phyloP scores from a whole-genome alignment of 2,329 filamentous ascomycete genomes.

The Leptodontidium sp. region DNA sequence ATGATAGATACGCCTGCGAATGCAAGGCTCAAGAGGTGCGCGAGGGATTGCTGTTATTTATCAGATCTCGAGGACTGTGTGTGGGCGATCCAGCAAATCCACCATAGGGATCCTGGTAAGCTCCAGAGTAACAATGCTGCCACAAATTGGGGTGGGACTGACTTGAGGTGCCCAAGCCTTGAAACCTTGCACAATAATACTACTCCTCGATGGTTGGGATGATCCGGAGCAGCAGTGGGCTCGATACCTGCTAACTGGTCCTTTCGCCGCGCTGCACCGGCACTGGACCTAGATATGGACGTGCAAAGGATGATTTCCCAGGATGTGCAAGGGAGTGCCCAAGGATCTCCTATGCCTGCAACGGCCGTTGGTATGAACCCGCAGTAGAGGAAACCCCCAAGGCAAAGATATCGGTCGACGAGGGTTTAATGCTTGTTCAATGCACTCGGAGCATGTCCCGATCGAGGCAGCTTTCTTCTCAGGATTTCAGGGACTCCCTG shows the following conservation, averaged over 20 bases:
- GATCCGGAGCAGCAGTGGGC: conserved; percentile 40
- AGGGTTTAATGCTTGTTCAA: conserved; percentile 44
- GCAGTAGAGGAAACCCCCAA: conserved; percentile 39
- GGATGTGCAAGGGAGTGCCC: conserved; percentile 35
- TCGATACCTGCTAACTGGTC: conserved; percentile 38
- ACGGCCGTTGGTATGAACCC: conserved; percentile 42
- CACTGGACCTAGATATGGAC: conserved; percentile 41
- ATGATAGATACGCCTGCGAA: conserved; percentile 45
- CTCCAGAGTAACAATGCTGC: conserved; percentile 57
- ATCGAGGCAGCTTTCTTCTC: conserved; percentile 41
- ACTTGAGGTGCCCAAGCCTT: conserved; percentile 45
- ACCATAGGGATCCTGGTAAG: conserved; percentile 56
- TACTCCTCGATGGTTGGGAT: conserved; percentile 40
- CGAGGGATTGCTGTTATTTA: conserved; percentile 56
- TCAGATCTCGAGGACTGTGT: conserved; percentile 58
- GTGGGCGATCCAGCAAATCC: conserved; percentile 61
- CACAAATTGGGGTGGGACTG: conserved; percentile 61
- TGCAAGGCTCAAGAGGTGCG: conserved; percentile 45
- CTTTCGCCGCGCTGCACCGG: conserved; percentile 42
- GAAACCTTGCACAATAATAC: conserved; percentile 42
- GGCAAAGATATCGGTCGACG: conserved; percentile 39
- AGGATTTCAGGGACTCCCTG: conserved; percentile 42
- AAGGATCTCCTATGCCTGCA: conserved; percentile 41
- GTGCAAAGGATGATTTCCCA: conserved; percentile 38
- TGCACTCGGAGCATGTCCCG: conserved; percentile 45